phyloP scores from a whole-genome alignment of 2,329 filamentous ascomycete species.

The Pleurostoma richardsiae region DNA sequence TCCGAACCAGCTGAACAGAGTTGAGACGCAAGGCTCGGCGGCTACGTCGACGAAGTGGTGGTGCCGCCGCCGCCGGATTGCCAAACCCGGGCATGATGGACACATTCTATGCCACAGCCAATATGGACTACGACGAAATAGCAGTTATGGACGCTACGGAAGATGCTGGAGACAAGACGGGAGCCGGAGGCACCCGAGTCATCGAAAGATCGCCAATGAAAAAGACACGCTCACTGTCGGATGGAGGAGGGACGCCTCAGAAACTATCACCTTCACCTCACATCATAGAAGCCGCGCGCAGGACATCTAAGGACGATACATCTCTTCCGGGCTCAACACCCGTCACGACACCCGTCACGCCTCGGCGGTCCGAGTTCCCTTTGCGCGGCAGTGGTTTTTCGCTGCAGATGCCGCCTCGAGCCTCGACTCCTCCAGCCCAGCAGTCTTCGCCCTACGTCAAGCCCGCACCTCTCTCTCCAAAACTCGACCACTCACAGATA shows the following conservation, averaged over 20 bases:
- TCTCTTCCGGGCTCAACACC: constrained; percentile 31
- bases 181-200: background rate
- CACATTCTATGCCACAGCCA: too few species aligned
- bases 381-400: constrained; percentile 53
- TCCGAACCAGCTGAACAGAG: too few species aligned
- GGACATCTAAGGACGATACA: constrained; percentile 63
- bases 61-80: too few species aligned
- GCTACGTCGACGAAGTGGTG: too few species aligned
- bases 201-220: constrained; percentile 31
- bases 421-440: constrained; percentile 19
- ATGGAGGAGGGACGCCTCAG: constrained; percentile 52
- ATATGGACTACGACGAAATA: constrained; percentile 15
- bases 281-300: constrained; percentile 47
- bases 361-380: constrained; percentile 61
- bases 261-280: constrained; percentile 54
- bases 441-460: constrained; percentile 39
- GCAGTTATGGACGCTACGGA: constrained; percentile 9
- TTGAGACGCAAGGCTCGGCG: too few species aligned
- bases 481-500: constrained; percentile 76
- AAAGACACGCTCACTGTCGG: constrained; percentile 61
- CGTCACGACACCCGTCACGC: constrained; percentile 56
- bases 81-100: too few species aligned
- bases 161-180: constrained; percentile 5
- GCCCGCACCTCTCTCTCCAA: constrained; percentile 73
- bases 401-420: constrained; percentile 59